phyloP scores from a whole-genome alignment of 1,139 yeast genomes.

The Kodamaea anthophila region DNA sequence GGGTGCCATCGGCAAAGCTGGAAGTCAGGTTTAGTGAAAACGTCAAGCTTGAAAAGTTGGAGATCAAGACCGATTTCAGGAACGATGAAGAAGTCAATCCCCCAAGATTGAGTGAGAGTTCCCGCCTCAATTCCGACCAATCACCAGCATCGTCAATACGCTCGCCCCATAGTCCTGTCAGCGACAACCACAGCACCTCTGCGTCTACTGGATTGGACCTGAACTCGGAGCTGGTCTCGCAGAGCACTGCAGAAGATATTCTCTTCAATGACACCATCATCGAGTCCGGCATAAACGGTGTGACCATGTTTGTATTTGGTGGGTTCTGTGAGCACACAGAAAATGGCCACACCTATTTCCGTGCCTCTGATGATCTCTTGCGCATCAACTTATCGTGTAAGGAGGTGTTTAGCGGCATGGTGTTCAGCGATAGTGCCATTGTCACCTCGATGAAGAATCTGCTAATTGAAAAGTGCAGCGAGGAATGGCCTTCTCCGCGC shows the following conservation, averaged over 20 bases:
- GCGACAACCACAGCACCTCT: constrained; percentile 1
- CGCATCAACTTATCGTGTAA: constrained; percentile 28
- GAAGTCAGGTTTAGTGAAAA: too few species aligned
- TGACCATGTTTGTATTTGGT: constrained; percentile 36
- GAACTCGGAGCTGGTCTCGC: constrained; percentile 2
- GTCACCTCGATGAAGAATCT: constrained; percentile 12
- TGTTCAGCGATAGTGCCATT: constrained; percentile 21
- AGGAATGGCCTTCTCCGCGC: constrained; percentile 31
- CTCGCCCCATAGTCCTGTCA: constrained; percentile 1
- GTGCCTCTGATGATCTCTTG: constrained; percentile 32
- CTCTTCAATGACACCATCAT: constrained; percentile 11
- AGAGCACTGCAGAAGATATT: constrained; percentile 5
- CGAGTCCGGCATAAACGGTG: constrained; percentile 15
- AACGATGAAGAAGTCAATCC: too few species aligned
- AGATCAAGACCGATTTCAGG: too few species aligned
- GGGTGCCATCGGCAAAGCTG: too few species aligned
- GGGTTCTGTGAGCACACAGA: constrained; percentile 26
- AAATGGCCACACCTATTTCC: constrained; percentile 18
- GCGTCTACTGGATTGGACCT: constrained; percentile 1
- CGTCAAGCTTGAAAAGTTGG: too few species aligned
- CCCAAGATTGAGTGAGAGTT: too few species aligned
- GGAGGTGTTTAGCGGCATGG: constrained; percentile 11
- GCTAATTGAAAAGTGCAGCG: constrained; percentile 9
- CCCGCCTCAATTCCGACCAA: not conserved
- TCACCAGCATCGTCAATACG: constrained; percentile 2